These are phyloP conservation scores for Annulohypoxylon truncatum DNA, from an alignment of 2,329 filamentous ascomycete genomes.

Conservation along the genomic window DNA sequence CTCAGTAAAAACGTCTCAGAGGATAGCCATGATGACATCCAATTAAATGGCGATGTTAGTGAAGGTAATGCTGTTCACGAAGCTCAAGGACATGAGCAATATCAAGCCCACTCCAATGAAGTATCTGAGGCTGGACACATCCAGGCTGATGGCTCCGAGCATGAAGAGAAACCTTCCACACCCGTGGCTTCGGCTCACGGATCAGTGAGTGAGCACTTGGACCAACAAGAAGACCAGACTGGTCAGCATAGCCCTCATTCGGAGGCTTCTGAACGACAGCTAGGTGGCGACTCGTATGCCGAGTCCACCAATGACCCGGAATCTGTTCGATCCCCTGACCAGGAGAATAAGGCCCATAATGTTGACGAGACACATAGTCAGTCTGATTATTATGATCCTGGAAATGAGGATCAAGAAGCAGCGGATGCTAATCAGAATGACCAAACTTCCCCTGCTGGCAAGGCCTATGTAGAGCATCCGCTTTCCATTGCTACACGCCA, in stretches of 20 bases:
- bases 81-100: constrained; percentile 1
- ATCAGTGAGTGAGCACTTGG: constrained; percentile 12
- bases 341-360: constrained; percentile 13
- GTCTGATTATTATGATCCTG: constrained; percentile 14
- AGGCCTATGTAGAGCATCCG: constrained; percentile 32
- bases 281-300: constrained; percentile 37
- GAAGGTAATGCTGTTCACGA: constrained; percentile 14
- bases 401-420: constrained; percentile 16
- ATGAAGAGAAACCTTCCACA: constrained; percentile 9
- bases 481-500: constrained; percentile 44
- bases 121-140: constrained; percentile 16
- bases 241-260: constrained; percentile 14
- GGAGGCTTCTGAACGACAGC: constrained; percentile 35
- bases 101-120: constrained; percentile 17
- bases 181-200: constrained; percentile 13
- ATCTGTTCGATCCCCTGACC: constrained; percentile 20
- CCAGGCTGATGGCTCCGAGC: constrained; percentile 1
- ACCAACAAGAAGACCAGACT: constrained; percentile 23
- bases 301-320: constrained; percentile 40
- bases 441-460: background rate
- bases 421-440: constrained; percentile 2
- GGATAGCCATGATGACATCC: background rate
- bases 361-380: constrained; percentile 8
- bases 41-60: constrained; percentile 6
- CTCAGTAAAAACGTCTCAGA: background rate